phyloP scores from a whole-genome alignment of 352 stramenopile genomes.

The Aphanomyces cochlioides region DNA sequence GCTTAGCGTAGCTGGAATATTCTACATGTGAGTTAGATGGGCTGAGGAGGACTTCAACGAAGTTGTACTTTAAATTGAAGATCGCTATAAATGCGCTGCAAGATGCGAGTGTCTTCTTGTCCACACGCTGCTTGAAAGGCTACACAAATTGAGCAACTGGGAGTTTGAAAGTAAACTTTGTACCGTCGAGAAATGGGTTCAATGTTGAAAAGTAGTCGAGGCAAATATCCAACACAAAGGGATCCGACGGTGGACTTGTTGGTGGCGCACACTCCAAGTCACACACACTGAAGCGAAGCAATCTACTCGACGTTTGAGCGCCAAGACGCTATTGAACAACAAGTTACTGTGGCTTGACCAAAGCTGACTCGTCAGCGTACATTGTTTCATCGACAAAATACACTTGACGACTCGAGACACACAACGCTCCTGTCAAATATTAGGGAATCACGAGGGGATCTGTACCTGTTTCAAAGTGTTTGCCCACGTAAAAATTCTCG shows the following conservation, averaged over 20 bases:
- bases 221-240: slow-evolving; percentile 78
- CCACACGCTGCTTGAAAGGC: slow-evolving; percentile 8
- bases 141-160: not conserved
- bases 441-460: not conserved
- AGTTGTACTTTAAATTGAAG: slow-evolving; percentile 14
- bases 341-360: slow-evolving; percentile 31
- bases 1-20: not conserved
- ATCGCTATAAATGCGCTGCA: slow-evolving; percentile 11
- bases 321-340: no score
- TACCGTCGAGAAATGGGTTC: slow-evolving; percentile 76
- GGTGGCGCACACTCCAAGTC: not conserved
- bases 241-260: not conserved
- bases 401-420: slow-evolving; percentile 49
- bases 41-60: no score
- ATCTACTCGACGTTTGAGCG: not conserved
- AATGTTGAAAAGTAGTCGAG: slow-evolving; percentile 89
- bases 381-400: slow-evolving; percentile 77
- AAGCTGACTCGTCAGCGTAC: slow-evolving; percentile 40
- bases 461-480: slow-evolving; percentile 39
- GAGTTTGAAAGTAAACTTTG: not conserved
- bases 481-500: slow-evolving; percentile 44
- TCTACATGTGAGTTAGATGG: not conserved
- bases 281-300: slow-evolving; percentile 11
- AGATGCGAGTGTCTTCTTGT: not conserved
- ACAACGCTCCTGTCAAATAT: slow-evolving; percentile 35